phyloP scores from a whole-genome alignment of 129 eudicot genomes.

The Saussurea involucrata region DNA sequence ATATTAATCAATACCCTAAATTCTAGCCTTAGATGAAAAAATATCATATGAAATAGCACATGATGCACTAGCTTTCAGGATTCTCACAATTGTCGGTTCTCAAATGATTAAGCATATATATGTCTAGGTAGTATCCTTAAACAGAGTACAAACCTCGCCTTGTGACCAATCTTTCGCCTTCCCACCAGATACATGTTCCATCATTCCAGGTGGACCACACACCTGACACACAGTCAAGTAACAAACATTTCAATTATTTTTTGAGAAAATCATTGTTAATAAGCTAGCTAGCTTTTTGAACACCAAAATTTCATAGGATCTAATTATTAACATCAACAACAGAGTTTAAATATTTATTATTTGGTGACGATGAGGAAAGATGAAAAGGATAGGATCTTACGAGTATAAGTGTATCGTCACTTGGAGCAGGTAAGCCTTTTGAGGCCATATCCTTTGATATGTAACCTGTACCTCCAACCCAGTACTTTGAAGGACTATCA shows the following conservation, averaged over 20 bases:
- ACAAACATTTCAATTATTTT: not conserved
- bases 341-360: too few species aligned
- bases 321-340: too few species aligned
- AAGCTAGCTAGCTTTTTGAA: not conserved
- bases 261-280: not conserved
- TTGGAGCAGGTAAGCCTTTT: conserved; percentile 89
- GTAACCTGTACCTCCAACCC: conserved; percentile 92
- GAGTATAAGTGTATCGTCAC: conserved; percentile 76
- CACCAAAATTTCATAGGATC: too few species aligned
- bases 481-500: conserved; percentile 77
- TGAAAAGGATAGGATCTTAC: conserved; percentile 40
- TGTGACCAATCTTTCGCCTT: conserved; percentile 83
- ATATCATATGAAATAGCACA: too few species aligned
- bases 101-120: not conserved
- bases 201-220: conserved; percentile 99
- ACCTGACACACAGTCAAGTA: conserved; percentile 47
- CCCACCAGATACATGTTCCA: conserved; percentile 87
- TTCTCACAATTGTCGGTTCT: too few species aligned
- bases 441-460: conserved; percentile 85
- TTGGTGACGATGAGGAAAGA: not conserved
- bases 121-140: not conserved
- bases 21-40: too few species aligned
- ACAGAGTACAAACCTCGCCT: conserved; percentile 65
- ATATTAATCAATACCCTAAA: too few species aligned
- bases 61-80: too few species aligned